A percentile compares a stretch with the other conserved stretches of the same genome.
phyloP scores from a whole-genome alignment of 2,329 filamentous ascomycete genomes.

The Phymatotrichopsis omnivora region DNA sequence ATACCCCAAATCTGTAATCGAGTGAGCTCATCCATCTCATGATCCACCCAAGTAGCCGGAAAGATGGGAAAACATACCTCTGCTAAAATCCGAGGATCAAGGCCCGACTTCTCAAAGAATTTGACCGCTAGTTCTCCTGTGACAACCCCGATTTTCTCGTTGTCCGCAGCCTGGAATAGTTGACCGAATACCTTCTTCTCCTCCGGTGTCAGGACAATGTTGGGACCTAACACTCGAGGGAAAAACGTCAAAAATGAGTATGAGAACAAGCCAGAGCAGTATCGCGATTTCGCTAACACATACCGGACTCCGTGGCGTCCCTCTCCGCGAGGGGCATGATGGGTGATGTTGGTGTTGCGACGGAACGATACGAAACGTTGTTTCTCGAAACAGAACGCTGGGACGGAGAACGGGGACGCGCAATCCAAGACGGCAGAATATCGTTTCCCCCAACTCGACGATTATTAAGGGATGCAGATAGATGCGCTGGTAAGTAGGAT shows the following conservation, averaged over 20 bases:
- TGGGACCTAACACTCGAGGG: no score
- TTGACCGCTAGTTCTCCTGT: conserved; percentile 93
- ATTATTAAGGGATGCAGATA: no score
- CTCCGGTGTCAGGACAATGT: conserved; percentile 56
- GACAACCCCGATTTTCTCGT: conserved; percentile 81
- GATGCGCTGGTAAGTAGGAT: no score
- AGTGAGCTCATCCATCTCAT: conserved; percentile 13
- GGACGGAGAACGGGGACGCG: no score
- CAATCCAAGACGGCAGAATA: no score
- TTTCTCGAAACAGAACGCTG: no score
- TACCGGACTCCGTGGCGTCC: background rate
- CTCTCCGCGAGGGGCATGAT: no score
- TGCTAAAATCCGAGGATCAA: conserved; percentile 76
- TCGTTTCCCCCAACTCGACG: no score
- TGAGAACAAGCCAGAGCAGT: background rate
- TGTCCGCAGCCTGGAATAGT: conserved; percentile 86
- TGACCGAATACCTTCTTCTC: conserved; percentile 92
- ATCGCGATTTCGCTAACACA: background rate
- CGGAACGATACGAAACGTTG: no score
- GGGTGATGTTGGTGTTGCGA: no score
- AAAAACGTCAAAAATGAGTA: background rate
- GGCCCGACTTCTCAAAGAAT: conserved; percentile 93
- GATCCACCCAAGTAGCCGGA: background rate
- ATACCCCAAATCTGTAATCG: conserved; percentile 86
- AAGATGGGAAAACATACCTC: conserved; percentile 50